Evolutionary conservation across 176 grass and related monocot genomes (phyloP).

Genomic region (Miscanthus lutarioriparius): DNA sequence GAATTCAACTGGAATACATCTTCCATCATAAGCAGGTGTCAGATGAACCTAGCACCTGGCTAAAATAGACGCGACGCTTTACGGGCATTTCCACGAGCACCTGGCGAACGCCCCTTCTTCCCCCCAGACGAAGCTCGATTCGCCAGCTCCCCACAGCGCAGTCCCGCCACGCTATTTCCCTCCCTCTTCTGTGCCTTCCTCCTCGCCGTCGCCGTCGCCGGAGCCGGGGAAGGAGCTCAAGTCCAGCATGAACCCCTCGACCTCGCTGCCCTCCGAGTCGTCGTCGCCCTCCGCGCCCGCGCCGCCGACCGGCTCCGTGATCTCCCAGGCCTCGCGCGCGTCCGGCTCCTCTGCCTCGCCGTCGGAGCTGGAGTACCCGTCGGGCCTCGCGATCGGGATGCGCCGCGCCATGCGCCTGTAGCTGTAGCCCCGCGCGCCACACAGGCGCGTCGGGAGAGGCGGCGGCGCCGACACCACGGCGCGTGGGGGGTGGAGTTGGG

Average conservation of each 20-base stretch:
- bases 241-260: slow-evolving; percentile 32
- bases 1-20: too few species aligned
- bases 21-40: too few species aligned
- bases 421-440: slow-evolving; percentile 5
- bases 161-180: not conserved
- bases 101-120: not conserved
- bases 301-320: not conserved
- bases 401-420: slow-evolving; percentile 57
- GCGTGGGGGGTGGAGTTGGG: not conserved
- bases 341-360: slow-evolving; percentile 40
- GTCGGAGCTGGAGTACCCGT: slow-evolving; percentile 61
- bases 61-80: not conserved
- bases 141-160: not conserved
- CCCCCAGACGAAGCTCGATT: too few species aligned
- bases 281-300: slow-evolving; percentile 10
- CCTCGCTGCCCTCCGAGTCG: slow-evolving; percentile 6
- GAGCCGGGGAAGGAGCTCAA: not conserved
- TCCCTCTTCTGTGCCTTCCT: not conserved
- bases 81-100: slow-evolving; percentile 37
- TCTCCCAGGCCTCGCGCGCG: not conserved
- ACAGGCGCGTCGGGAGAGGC: not conserved
- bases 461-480: too few species aligned
- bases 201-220: not conserved
- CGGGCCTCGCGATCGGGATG: slow-evolving; percentile 39
- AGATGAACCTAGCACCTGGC: too few species aligned